phyloP scores from a whole-genome alignment of 805 yeast genomes.

The Yamadazyma tumulicola region DNA sequence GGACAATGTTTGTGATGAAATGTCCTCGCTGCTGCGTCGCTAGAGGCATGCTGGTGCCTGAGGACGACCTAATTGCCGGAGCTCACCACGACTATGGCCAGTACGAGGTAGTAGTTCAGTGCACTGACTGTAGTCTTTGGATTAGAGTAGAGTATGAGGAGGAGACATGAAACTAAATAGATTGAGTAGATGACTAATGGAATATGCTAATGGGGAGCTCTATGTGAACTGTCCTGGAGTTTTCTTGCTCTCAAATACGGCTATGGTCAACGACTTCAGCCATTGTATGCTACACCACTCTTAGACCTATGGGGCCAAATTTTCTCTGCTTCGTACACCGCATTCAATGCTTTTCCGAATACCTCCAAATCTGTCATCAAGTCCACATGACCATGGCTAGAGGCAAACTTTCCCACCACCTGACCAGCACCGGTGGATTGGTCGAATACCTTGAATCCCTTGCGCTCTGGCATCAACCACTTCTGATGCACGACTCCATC shows the following conservation, averaged over 20 bases:
- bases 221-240: too few species aligned
- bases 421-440: conserved; percentile 38
- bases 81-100: conserved; percentile 52
- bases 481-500: conserved; percentile 88
- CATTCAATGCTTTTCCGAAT: conserved; percentile 67
- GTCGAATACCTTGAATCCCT: conserved; percentile 51
- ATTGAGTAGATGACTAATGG: background rate
- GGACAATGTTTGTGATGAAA: conserved; percentile 37
- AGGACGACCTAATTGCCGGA: conserved; percentile 53
- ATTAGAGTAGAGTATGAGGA: conserved; percentile 68
- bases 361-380: conserved; percentile 70
- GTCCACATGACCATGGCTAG: conserved; percentile 73
- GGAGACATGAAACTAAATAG: too few species aligned
- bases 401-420: conserved; percentile 62
- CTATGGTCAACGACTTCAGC: too few species aligned
- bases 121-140: conserved; percentile 85
- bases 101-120: conserved; percentile 71
- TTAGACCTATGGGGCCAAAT: conserved; percentile 20
- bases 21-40: conserved; percentile 66
- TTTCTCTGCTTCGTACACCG: conserved; percentile 59
- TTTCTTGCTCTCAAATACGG: too few species aligned
- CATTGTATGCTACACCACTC: too few species aligned
- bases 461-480: conserved; percentile 75
- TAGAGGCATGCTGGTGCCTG: conserved; percentile 57
- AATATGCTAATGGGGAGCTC: too few species aligned